Percentiles rank a stretch among this genome's conserved stretches.
Evolutionary conservation across 2,329 filamentous ascomycete species (phyloP).

Genomic region (Aphanocladium album): DNA sequence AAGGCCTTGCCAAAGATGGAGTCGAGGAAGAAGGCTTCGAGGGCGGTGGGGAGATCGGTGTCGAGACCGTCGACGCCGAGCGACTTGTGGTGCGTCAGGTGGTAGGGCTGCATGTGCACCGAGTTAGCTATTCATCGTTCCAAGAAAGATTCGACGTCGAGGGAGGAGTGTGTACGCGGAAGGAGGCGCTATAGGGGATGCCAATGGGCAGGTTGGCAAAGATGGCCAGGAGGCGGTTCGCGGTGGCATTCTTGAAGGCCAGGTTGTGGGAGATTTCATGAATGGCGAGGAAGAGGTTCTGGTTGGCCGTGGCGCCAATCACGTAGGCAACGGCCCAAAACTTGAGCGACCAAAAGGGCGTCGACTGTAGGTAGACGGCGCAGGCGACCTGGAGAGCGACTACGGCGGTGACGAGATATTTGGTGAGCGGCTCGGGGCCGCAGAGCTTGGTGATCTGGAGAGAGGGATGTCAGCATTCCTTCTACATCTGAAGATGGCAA

Average conservation of each 20-base stretch:
- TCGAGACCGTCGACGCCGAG: conserved; percentile 94
- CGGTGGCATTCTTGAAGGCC: conserved; percentile 74
- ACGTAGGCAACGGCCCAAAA: conserved; percentile 88
- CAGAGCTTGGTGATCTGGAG: conserved; percentile 88
- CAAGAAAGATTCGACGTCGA: neutral
- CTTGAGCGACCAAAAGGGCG: conserved; percentile 72
- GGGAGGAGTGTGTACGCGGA: conserved; percentile 57
- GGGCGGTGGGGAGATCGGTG: conserved; percentile 85
- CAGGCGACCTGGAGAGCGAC: conserved; percentile 75
- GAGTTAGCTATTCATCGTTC: neutral
- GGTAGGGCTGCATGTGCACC: conserved; percentile 67
- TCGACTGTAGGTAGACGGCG: conserved; percentile 71
- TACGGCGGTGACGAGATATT: conserved; percentile 82
- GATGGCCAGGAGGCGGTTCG: conserved; percentile 83
- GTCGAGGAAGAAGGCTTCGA: conserved; percentile 90
- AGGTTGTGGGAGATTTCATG: conserved; percentile 99
- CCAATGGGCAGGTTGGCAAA: conserved; percentile 95
- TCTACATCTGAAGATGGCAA: no score
- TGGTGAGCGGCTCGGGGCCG: conserved; percentile 90
- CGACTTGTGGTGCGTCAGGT: conserved; percentile 98
- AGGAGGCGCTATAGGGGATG: conserved; percentile 91
- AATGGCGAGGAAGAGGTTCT: conserved; percentile 97
- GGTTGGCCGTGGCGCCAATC: conserved; percentile 90
- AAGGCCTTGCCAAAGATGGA: conserved; percentile 95
- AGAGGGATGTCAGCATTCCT: neutral